A percentile compares a stretch with the other conserved stretches of the same genome.
Conservation (phyloP, 1,139 yeast genomes). For the Candida labiduridarum region DNA sequence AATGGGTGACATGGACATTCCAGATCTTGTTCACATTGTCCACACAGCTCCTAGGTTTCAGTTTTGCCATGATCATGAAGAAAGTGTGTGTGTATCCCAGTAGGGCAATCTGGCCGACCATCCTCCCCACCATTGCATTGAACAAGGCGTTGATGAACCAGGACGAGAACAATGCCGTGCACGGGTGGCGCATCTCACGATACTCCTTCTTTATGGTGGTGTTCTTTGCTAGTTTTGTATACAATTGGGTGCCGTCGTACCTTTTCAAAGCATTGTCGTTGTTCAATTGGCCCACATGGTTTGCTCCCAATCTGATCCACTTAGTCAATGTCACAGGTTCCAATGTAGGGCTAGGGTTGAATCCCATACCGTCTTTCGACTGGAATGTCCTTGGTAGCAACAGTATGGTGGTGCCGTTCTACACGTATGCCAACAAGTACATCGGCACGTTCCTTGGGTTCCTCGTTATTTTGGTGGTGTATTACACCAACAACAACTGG, state of each 20-base stretch:
- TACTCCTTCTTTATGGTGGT: conserved; percentile 42
- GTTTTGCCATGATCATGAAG: conserved; percentile 49
- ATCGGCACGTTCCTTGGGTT: conserved; percentile 39
- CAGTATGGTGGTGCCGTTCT: conserved; percentile 47
- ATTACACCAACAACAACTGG: conserved; percentile 44
- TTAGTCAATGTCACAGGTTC: conserved; percentile 43
- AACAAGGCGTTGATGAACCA: conserved; percentile 44
- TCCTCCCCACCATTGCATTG: conserved; percentile 47
- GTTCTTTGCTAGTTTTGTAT: conserved; percentile 35
- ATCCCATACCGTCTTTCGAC: conserved; percentile 48
- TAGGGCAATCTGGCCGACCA: conserved; percentile 50
- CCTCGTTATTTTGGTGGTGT: conserved; percentile 30
- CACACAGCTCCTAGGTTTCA: conserved; percentile 50
- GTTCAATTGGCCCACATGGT: conserved; percentile 54
- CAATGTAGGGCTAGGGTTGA: conserved; percentile 42
- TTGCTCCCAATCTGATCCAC: conserved; percentile 42
- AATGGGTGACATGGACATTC: conserved; percentile 45
- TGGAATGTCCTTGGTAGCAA: conserved; percentile 46
- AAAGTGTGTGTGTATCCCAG: conserved; percentile 48
- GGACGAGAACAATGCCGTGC: conserved; percentile 27
- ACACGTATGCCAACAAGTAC: conserved; percentile 39
- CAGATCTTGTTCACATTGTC: conserved; percentile 42
- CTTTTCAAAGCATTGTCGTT: conserved; percentile 44
- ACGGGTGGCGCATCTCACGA: conserved; percentile 47
- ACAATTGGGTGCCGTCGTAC: conserved; percentile 47